A percentile compares a stretch with the other conserved stretches of the same genome.
phyloP scores from a whole-genome alignment of 306 rosid species.

The Clitoria ternatea region DNA sequence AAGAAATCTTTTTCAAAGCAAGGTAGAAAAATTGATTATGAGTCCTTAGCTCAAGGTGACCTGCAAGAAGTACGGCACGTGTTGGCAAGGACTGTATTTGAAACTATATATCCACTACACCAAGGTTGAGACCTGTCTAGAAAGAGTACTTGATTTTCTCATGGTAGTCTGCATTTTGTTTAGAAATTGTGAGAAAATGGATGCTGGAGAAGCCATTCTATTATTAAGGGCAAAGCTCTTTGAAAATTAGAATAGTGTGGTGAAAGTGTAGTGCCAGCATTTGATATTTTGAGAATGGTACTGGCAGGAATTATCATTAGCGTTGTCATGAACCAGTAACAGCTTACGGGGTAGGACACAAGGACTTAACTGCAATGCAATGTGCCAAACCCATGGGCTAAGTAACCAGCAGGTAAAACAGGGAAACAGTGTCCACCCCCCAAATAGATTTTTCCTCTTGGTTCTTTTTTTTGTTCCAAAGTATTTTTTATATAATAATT shows the following conservation, averaged over 20 bases:
- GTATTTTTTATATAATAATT: not conserved
- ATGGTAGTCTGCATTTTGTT: not conserved
- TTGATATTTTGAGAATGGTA: not conserved
- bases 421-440: not conserved
- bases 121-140: constrained; percentile 10
- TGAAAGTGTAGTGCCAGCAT: constrained; percentile 14
- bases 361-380: not conserved
- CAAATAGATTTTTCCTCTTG: not conserved
- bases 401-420: not conserved
- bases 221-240: not conserved
- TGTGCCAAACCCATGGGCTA: not conserved
- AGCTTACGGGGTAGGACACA: not conserved
- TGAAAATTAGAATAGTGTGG: constrained; percentile 4
- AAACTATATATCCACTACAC: constrained; percentile 58
- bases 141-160: constrained; percentile 13
- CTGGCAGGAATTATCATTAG: not conserved
- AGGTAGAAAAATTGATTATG: constrained; percentile 50
- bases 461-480: not conserved
- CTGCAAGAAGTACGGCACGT: constrained; percentile 54
- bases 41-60: constrained; percentile 47
- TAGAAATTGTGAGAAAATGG: constrained; percentile 4
- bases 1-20: constrained; percentile 42
- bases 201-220: constrained; percentile 6
- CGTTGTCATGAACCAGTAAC: not conserved
- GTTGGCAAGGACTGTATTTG: constrained; percentile 74